These are phyloP conservation scores for Calonectria pauciramosa DNA, from an alignment of 2,329 filamentous ascomycete genomes.

Conservation along the genomic window DNA sequence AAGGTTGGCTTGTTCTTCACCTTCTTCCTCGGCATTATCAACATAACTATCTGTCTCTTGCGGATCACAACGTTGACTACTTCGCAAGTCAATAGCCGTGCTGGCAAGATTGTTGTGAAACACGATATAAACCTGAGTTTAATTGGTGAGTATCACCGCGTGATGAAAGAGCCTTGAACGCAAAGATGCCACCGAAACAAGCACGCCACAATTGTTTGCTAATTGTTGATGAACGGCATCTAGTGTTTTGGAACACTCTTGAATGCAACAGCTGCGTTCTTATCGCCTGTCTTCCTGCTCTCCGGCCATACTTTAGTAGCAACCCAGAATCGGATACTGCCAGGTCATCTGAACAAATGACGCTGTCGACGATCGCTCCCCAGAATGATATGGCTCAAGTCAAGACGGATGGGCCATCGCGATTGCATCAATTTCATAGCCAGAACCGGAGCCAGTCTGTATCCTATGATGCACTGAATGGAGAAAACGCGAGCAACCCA, in stretches of 20 bases:
- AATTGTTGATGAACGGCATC: background rate
- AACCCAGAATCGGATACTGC: background rate
- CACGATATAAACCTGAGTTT: background rate
- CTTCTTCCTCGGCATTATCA: background rate
- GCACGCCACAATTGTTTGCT: background rate
- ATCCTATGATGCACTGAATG: too few relatives aligned
- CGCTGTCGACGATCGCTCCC: background rate
- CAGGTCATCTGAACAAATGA: background rate
- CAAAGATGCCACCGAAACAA: background rate
- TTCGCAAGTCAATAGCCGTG: background rate
- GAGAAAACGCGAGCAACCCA: background rate
- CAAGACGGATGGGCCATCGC: background rate
- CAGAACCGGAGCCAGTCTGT: background rate
- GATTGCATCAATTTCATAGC: too few relatives aligned
- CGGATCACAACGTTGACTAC: background rate
- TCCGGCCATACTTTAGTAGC: background rate
- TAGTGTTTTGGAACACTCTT: slow-evolving; percentile 3
- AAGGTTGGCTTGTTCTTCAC: slow-evolving; percentile 4
- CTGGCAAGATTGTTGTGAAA: background rate
- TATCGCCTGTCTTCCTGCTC: background rate
- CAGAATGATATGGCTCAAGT: background rate
- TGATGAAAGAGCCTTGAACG: background rate
- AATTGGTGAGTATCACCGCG: background rate
- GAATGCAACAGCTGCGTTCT: slow-evolving; percentile 1
- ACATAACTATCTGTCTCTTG: background rate